Evolutionary conservation across 257 asterid species (phyloP).

Genomic region (Nicotiana obtusifolia): DNA sequence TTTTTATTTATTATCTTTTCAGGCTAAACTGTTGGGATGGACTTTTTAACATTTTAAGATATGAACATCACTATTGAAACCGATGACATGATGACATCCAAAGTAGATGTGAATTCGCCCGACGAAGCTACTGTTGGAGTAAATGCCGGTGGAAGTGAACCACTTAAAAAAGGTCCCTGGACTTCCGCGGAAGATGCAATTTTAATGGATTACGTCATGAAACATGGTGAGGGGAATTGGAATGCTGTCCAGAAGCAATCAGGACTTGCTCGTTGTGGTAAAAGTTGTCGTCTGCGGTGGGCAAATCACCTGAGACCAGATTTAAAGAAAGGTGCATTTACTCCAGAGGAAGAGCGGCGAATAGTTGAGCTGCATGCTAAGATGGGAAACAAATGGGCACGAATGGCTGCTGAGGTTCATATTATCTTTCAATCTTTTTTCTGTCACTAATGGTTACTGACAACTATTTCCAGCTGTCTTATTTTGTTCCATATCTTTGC

Average conservation of each 20-base stretch:
- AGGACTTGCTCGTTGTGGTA: slow-evolving; percentile 66
- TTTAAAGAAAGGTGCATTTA: slow-evolving; percentile 54
- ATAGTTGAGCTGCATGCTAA: slow-evolving; percentile 53
- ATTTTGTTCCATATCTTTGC: background rate
- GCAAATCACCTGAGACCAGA: slow-evolving; percentile 65
- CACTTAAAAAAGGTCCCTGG: slow-evolving; percentile 63
- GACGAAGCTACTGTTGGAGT: slow-evolving; percentile 42
- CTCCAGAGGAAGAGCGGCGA: slow-evolving; percentile 44
- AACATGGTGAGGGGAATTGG: slow-evolving; percentile 64
- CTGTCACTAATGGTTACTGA: background rate
- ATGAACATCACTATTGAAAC: slow-evolving; percentile 39
- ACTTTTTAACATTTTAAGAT: slow-evolving; percentile 21
- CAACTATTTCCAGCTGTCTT: background rate
- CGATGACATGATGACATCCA: slow-evolving; percentile 30
- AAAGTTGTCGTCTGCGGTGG: slow-evolving; percentile 69
- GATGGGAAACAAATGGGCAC: slow-evolving; percentile 67
- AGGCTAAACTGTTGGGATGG: no score
- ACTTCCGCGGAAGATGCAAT: slow-evolving; percentile 51
- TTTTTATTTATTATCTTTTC: slow-evolving; percentile 1
- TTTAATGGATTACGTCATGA: slow-evolving; percentile 44
- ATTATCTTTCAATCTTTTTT: background rate
- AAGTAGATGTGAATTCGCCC: slow-evolving; percentile 27
- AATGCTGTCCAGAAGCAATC: slow-evolving; percentile 52
- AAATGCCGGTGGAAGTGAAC: slow-evolving; percentile 26
- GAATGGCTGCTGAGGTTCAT: slow-evolving; percentile 58